Evolutionary conservation across 805 yeast species (phyloP).

Genomic region (Yamadazyma sp.): DNA sequence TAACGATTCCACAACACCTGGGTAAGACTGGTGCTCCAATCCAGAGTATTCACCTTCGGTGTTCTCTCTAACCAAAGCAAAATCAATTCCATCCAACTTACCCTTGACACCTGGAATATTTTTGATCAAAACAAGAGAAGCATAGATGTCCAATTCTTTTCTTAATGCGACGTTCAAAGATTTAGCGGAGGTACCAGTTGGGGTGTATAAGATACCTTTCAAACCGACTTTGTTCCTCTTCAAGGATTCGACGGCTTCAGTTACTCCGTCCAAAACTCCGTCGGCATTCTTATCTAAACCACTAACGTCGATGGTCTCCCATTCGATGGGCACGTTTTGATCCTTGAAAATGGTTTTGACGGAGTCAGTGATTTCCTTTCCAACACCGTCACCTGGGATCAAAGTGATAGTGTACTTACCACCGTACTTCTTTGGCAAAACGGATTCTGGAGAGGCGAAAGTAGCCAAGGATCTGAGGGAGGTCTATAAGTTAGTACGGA

Average conservation of each 20-base stretch:
- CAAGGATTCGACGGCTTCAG: conserved; percentile 84
- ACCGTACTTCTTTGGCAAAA: conserved; percentile 88
- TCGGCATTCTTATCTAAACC: conserved; percentile 57
- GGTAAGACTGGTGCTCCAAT: conserved; percentile 94
- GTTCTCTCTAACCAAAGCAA: conserved; percentile 96
- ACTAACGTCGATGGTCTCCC: conserved; percentile 62
- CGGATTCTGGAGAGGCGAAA: conserved; percentile 57
- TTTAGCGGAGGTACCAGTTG: conserved; percentile 71
- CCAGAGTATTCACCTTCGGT: conserved; percentile 99
- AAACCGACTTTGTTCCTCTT: conserved; percentile 96
- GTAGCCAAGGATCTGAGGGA: conserved; percentile 52
- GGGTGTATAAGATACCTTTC: conserved; percentile 94
- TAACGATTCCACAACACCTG: conserved; percentile 96
- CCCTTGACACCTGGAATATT: conserved; percentile 92
- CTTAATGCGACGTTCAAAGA: conserved; percentile 95
- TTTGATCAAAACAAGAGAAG: conserved; percentile 91
- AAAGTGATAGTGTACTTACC: conserved; percentile 92
- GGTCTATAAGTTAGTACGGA: conserved; percentile 25
- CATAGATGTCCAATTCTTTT: conserved; percentile 93
- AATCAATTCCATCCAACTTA: conserved; percentile 83
- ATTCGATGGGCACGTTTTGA: conserved; percentile 88
- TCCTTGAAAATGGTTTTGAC: conserved; percentile 86
- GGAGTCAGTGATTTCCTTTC: conserved; percentile 92
- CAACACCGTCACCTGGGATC: conserved; percentile 98
- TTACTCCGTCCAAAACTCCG: conserved; percentile 71